These are phyloP conservation scores for Jamesozyma piceae DNA, from an alignment of 805 yeast species.

Conservation along the genomic window DNA sequence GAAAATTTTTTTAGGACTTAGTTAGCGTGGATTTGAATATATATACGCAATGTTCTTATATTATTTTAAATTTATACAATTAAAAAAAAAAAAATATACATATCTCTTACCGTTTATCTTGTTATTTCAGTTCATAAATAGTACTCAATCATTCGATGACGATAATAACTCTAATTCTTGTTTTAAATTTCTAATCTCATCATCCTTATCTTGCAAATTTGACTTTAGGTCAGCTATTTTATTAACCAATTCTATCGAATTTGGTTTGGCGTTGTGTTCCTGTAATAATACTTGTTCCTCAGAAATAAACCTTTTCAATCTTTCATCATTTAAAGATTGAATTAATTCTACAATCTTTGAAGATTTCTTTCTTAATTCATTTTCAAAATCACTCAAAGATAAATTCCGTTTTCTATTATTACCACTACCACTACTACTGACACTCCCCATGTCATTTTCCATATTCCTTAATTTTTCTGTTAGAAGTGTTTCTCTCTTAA, in stretches of 20 bases:
- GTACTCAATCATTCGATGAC: too few relatives aligned
- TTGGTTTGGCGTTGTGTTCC: constrained; percentile 46
- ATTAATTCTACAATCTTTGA: constrained; percentile 43
- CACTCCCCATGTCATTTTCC: neutral
- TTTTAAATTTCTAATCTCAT: constrained; percentile 35
- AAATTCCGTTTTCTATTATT: neutral
- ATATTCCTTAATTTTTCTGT: constrained; percentile 35
- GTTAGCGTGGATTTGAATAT: too few relatives aligned
- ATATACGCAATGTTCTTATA: too few relatives aligned
- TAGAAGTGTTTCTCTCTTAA: constrained; percentile 55
- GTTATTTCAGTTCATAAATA: too few relatives aligned
- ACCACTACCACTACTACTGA: neutral
- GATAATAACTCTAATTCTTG: too few relatives aligned
- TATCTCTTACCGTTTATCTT: too few relatives aligned
- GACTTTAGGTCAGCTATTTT: constrained; percentile 46
- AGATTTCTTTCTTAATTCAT: constrained; percentile 32
- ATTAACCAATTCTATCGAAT: constrained; percentile 46
- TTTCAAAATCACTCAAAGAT: constrained; percentile 21
- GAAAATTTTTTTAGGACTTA: too few relatives aligned
- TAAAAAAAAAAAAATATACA: too few relatives aligned
- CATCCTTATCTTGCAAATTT: constrained; percentile 40
- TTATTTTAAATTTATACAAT: too few relatives aligned
- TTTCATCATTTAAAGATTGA: constrained; percentile 51
- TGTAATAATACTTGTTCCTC: constrained; percentile 57
- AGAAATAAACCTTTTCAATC: constrained; percentile 55